These are phyloP conservation scores for Nepenthes mirabilis DNA, from an alignment of 148 eudicot species.

Conservation along the genomic window DNA sequence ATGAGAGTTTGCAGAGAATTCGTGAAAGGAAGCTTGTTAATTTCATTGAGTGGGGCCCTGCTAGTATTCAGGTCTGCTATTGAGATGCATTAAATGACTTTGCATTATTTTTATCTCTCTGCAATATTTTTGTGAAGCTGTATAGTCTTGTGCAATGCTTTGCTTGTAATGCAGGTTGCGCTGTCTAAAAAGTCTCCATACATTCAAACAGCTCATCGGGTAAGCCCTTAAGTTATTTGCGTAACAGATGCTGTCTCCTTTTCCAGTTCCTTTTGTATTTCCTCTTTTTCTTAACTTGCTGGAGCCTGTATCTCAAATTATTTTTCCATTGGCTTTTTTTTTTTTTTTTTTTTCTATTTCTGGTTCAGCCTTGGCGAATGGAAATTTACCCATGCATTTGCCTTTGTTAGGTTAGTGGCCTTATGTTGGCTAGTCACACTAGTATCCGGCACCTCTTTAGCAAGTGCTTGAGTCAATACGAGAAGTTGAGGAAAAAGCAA, in stretches of 20 bases:
- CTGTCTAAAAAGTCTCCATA: conserved; percentile 95
- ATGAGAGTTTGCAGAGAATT: conserved; percentile 94
- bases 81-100: background rate
- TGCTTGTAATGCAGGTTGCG: conserved; percentile 56
- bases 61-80: conserved; percentile 77
- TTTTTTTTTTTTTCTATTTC: background rate
- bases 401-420: conserved; percentile 72
- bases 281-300: conserved; percentile 4
- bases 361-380: background rate
- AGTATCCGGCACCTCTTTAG: conserved; percentile 90
- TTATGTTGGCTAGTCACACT: conserved; percentile 97
- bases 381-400: no score
- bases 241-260: background rate
- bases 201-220: conserved; percentile 95
- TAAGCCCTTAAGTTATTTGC: conserved; percentile 14
- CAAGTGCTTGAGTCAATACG: conserved; percentile 85
- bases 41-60: conserved; percentile 99
- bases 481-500: conserved; percentile 87
- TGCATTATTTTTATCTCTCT: background rate
- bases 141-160: background rate
- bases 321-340: background rate
- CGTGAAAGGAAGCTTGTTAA: conserved; percentile 96
- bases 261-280: background rate
- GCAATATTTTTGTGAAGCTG: background rate
- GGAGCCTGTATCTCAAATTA: background rate